Evolutionary conservation across 202 grass and related monocot genomes (phyloP).

Genomic region (Sporobolus alterniflorus): DNA sequence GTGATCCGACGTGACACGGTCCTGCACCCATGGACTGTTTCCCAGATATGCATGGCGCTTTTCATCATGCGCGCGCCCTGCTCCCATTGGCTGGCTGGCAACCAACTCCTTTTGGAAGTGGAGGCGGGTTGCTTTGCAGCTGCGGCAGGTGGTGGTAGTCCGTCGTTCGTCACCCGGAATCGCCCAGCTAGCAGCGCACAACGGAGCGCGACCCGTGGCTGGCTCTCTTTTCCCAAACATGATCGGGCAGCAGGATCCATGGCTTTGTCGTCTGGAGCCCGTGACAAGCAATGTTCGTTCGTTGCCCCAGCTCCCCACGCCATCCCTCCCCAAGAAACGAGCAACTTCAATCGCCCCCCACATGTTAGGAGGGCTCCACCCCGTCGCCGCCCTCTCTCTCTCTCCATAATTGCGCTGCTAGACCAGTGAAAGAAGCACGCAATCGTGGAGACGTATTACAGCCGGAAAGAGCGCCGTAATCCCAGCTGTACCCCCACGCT

Average conservation of each 20-base stretch:
- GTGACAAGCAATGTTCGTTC: slow-evolving; percentile 43
- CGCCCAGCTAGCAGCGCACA: slow-evolving; percentile 32
- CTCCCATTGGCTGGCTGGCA: neutral
- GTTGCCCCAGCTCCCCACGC: slow-evolving; percentile 26
- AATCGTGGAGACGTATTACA: neutral
- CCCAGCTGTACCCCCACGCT: too few relatives aligned
- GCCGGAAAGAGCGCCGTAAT: too few relatives aligned
- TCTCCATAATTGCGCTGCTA: slow-evolving; percentile 14
- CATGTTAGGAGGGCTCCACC: slow-evolving; percentile 29
- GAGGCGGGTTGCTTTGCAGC: slow-evolving; percentile 2
- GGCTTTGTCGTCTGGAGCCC: slow-evolving; percentile 45
- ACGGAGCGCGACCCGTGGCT: neutral
- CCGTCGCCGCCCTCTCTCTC: too few relatives aligned
- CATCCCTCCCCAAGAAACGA: neutral
- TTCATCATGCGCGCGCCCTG: neutral
- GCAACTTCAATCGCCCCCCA: neutral
- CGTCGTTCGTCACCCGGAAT: neutral
- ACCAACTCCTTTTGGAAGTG: neutral
- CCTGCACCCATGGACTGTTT: neutral
- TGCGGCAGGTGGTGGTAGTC: neutral
- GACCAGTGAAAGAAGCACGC: neutral
- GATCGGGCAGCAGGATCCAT: slow-evolving; percentile 49
- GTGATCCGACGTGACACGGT: neutral
- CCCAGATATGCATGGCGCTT: neutral
- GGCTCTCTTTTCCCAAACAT: slow-evolving; percentile 24